A percentile compares a stretch with the other conserved stretches of the same genome.
These are phyloP conservation scores for Fusarium sp. DNA, from an alignment of 2,329 filamentous ascomycete genomes.

Conservation along the genomic window DNA sequence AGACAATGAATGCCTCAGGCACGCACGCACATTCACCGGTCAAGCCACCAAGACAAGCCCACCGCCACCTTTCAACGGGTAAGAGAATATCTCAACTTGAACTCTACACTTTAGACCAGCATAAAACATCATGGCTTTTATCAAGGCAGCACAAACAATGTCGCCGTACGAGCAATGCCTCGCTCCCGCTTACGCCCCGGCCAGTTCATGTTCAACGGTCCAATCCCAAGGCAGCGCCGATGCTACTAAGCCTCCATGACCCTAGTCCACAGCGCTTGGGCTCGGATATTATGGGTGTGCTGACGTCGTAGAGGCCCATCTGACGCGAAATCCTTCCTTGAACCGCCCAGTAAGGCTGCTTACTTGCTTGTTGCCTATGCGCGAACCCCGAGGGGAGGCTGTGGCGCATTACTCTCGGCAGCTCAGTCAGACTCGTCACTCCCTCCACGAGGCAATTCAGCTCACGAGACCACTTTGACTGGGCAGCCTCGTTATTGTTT, in stretches of 20 bases:
- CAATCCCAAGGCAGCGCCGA: not conserved
- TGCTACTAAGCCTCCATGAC: slow-evolving; percentile 27
- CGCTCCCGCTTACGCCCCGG: not conserved
- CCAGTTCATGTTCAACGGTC: not conserved
- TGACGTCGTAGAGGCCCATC: slow-evolving; percentile 36
- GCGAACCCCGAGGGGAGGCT: slow-evolving; percentile 20
- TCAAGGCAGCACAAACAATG: not conserved
- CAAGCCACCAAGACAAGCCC: not conserved
- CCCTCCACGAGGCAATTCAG: not conserved
- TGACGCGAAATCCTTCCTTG: slow-evolving; percentile 23
- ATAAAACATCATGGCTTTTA: not conserved
- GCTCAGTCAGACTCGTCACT: not conserved
- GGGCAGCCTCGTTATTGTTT: not conserved
- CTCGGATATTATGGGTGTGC: slow-evolving; percentile 18
- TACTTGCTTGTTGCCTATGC: slow-evolving; percentile 24
- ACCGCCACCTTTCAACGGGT: not conserved
- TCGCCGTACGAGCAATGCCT: not conserved
- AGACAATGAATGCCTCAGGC: not conserved
- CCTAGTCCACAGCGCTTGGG: slow-evolving; percentile 13
- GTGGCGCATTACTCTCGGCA: slow-evolving; percentile 3
- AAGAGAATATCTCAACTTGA: not conserved
- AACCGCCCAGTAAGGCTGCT: slow-evolving; percentile 3
- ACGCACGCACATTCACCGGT: not conserved
- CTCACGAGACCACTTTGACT: slow-evolving; percentile 2
- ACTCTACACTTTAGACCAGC: not conserved